phyloP scores from a whole-genome alignment of 129 eudicot species.

The Artemisia tridentata region DNA sequence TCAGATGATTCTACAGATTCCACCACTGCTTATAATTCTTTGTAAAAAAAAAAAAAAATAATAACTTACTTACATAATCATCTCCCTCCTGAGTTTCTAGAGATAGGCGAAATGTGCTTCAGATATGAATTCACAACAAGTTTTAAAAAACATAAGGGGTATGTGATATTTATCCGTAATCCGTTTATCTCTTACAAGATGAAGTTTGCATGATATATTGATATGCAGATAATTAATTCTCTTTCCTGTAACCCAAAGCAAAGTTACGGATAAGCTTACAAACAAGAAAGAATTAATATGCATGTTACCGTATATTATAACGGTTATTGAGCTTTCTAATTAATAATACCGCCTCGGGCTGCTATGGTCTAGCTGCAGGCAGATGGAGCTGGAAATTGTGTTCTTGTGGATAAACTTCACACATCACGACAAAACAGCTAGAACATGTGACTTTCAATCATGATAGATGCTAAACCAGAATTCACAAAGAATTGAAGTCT shows the following conservation, averaged over 20 bases:
- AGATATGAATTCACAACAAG: no score
- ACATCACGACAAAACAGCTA: background rate
- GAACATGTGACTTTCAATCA: background rate
- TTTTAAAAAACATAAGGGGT: no score
- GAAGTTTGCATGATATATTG: no score
- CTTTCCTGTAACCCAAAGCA: no score
- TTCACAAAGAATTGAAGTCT: no score
- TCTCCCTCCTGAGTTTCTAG: constrained; percentile 6
- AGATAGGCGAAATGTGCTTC: no score
- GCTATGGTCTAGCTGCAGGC: background rate
- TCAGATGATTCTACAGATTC: constrained; percentile 1
- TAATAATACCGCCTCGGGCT: background rate
- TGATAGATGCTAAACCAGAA: no score
- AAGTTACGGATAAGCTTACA: no score
- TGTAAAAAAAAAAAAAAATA: background rate
- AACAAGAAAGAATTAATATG: no score
- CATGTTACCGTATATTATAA: background rate
- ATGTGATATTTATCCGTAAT: no score
- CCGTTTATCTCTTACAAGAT: no score
- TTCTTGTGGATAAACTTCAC: background rate
- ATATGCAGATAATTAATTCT: no score
- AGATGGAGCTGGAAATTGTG: background rate
- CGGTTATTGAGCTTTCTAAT: constrained; percentile 10
- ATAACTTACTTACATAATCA: background rate
- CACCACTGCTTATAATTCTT: background rate